Evolutionary conservation across 148 eudicot species (phyloP), one percentile per base, ranked within the genome.

Genomic region (Persicaria tinctoria): DNA sequence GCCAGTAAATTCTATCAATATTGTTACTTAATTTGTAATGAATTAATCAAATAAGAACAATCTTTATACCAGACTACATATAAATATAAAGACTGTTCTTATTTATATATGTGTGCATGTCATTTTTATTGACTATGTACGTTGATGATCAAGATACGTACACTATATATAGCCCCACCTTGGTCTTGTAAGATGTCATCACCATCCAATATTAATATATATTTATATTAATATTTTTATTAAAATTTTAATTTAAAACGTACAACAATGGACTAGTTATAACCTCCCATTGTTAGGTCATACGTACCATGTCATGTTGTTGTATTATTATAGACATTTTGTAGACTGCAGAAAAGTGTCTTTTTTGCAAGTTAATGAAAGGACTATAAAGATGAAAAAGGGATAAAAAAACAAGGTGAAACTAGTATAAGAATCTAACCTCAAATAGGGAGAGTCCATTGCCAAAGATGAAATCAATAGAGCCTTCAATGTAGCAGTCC

Each of bases 401-500:
- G 3, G 3, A 32, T 14, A 18, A 70, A 46, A 68, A 68, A 10
- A 16, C n/a, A 9, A 45, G 46, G 1, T 11, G 18, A 68, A 32
- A 0, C 45, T 16, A 45, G 0, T 16, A 53, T 5, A 8, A 69
- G 51, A 69, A 44, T 41, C 54, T 13, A 79, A 93, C 97, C 96
- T 92, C 93, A 75, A 83, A 94, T 14, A 94, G 86, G 51, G 98
- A 92, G 13, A 90, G 91, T 4, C 80, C 97, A 78, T 92, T 86
- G 82, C 98, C 98, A 79, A 94, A 94, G 76, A 94, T 90, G 90
- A 94, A 94, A 77, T 94, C 98, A 49, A 94, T 92, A 5, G 98
- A 88, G 62, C 98, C 98, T 75, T 94, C 92, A 75, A 94, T 92
- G 76, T 90, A 91, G 63, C 98, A 94, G 59, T 90, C 92, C 79